phyloP scores from a whole-genome alignment of 805 yeast species.

The Candida taoyuanica region DNA sequence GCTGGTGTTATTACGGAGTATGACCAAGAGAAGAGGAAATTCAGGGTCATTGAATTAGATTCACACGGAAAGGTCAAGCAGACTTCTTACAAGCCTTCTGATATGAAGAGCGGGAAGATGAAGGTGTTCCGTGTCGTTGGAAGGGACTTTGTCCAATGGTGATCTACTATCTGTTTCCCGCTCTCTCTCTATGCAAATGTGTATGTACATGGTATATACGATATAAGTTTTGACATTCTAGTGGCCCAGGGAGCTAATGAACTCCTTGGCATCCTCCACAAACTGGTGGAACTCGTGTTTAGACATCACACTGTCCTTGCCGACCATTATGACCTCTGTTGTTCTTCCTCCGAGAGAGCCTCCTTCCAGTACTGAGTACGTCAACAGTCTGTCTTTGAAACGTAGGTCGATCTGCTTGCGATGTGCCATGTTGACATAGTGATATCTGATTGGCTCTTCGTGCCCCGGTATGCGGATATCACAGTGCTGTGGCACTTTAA shows the following conservation, averaged over 20 bases:
- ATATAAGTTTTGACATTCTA: too few species aligned
- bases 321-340: slow-evolving; percentile 44
- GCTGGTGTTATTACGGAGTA: slow-evolving; percentile 63
- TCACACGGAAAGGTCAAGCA: slow-evolving; percentile 47
- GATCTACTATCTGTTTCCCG: too few species aligned
- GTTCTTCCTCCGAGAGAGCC: slow-evolving; percentile 53
- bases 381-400: slow-evolving; percentile 33
- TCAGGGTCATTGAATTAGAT: slow-evolving; percentile 60
- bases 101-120: slow-evolving; percentile 73
- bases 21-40: slow-evolving; percentile 68
- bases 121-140: slow-evolving; percentile 78
- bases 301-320: slow-evolving; percentile 25
- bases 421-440: slow-evolving; percentile 39
- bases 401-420: slow-evolving; percentile 42
- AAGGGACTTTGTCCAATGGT: slow-evolving; percentile 73
- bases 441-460: slow-evolving; percentile 38
- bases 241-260: slow-evolving; percentile 13
- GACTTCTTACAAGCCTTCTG: slow-evolving; percentile 62
- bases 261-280: slow-evolving; percentile 16
- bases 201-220: background rate
- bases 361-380: slow-evolving; percentile 48
- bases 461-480: slow-evolving; percentile 33
- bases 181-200: too few species aligned
- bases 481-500: slow-evolving; percentile 36
- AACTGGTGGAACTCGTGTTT: slow-evolving; percentile 18